phyloP scores from a whole-genome alignment of 805 yeast genomes.

The Yarrowia deformans region DNA sequence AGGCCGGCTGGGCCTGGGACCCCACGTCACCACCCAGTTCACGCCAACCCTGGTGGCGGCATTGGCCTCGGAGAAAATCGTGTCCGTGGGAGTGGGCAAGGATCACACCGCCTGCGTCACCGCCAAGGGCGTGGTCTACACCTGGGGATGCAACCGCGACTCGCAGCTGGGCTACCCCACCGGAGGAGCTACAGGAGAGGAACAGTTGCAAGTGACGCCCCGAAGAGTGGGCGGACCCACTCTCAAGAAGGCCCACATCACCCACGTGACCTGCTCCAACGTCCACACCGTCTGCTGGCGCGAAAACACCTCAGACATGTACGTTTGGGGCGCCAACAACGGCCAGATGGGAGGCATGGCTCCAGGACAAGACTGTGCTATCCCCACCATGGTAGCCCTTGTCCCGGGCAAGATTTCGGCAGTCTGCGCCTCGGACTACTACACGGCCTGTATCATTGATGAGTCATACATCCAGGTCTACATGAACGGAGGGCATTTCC shows the following conservation, averaged over 20 bases:
- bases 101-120: conserved; percentile 73
- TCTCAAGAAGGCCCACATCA: conserved; percentile 28
- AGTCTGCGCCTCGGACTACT: conserved; percentile 69
- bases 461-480: conserved; percentile 69
- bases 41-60: conserved; percentile 55
- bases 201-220: conserved; percentile 52
- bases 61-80: conserved; percentile 50
- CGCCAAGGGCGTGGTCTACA: conserved; percentile 59
- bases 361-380: conserved; percentile 53
- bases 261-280: conserved; percentile 58
- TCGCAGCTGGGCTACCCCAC: conserved; percentile 68
- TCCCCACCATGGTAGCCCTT: conserved; percentile 55
- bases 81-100: conserved; percentile 60
- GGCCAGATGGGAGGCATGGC: conserved; percentile 75
- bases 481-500: conserved; percentile 63
- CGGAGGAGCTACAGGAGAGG: conserved; percentile 40
- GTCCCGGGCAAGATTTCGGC: conserved; percentile 59
- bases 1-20: conserved; percentile 73
- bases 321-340: conserved; percentile 77
- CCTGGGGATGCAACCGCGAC: conserved; percentile 81
- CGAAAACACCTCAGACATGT: conserved; percentile 53
- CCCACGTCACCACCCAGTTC: conserved; percentile 50
- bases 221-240: conserved; percentile 49
- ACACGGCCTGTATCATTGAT: conserved; percentile 69
- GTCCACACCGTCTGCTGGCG: conserved; percentile 72